Base-by-base conservation (phyloP, 306 rosid genomes). In the Vigna radiata region DNA sequence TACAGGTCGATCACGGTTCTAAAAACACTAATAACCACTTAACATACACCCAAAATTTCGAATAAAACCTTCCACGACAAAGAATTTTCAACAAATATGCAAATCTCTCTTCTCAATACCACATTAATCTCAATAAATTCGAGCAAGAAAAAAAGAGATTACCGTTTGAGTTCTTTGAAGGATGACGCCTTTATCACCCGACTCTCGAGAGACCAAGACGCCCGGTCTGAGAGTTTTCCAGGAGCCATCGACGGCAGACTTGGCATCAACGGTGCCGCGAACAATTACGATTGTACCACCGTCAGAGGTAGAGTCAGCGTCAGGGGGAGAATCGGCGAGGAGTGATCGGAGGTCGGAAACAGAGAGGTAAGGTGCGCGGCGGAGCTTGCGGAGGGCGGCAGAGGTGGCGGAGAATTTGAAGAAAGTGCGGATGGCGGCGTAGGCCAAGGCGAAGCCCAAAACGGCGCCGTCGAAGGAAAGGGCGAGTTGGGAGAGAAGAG, bases 391-490 rank as follows among this genome's bases (percentile, higher is more conserved):
- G 68, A 95, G 89, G 59, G 97, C 87, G 77, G 91, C 47, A 17
- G 92, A 86, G 56, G 73, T 37, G 70, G 86, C 58, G 27, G 86
- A 36, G 82, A 61, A 85, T 49, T 87, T 88, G 83, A 80, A 76
- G 65, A 91, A 44, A 67, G 95, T 77, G 41, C 90, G 94, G 4
- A 81, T 84, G 67, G 97, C 88, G 59, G 87, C 88, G 82, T 82
- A 88, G 46, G 97, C 96, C 9, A 90, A 56, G 77, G 91, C 84
- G 3, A 86, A 59, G 19, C 98, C 98, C 39, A 92, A 77, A 79
- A 88, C 83, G 83, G 99, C 99, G 41, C 98, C 97, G 81, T 95
- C 96, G 48, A 83, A 83, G 69, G 96, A 95, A 16, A 90, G 74
- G 17, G 87, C 94, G 9, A 95, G 75, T 19, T 86, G 92, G 9